These are phyloP conservation scores for Ogataea naganishii DNA, from an alignment of 805 yeast species.

Conservation along the genomic window DNA sequence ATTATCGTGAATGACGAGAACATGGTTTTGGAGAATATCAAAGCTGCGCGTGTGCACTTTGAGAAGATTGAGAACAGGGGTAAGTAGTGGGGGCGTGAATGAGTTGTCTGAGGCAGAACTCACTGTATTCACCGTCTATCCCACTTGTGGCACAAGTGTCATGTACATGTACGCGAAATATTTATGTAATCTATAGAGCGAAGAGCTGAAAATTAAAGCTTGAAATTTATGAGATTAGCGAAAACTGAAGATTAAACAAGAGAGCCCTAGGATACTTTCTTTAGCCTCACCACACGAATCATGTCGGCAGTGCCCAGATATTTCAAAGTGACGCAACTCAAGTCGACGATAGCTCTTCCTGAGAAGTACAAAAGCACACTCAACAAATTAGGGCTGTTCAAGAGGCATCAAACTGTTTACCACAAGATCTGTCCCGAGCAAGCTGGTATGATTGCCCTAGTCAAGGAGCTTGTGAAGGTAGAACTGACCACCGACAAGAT, in stretches of 20 bases:
- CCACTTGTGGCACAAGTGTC: too few relatives aligned
- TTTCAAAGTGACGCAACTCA: slow-evolving; percentile 63
- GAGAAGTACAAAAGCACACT: slow-evolving; percentile 55
- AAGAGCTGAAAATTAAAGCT: too few relatives aligned
- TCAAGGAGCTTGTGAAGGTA: slow-evolving; percentile 81
- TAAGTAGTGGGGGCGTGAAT: too few relatives aligned
- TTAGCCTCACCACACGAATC: too few relatives aligned
- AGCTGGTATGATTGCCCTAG: slow-evolving; percentile 77
- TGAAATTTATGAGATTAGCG: too few relatives aligned
- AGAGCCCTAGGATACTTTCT: too few relatives aligned
- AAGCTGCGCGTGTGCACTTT: slow-evolving; percentile 24
- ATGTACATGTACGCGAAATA: too few relatives aligned
- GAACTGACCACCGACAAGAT: slow-evolving; percentile 55
- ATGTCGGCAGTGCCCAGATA: slow-evolving; percentile 21
- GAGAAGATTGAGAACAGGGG: slow-evolving; percentile 23
- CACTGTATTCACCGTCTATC: too few relatives aligned
- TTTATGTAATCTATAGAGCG: too few relatives aligned
- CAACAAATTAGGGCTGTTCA: slow-evolving; percentile 63
- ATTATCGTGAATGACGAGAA: slow-evolving; percentile 22
- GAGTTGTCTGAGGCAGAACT: too few relatives aligned
- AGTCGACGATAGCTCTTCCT: slow-evolving; percentile 85
- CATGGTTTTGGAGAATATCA: slow-evolving; percentile 24
- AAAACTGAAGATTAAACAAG: too few relatives aligned
- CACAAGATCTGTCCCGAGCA: slow-evolving; percentile 65
- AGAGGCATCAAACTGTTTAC: slow-evolving; percentile 66